Evolutionary conservation across 768 basidiomycete genomes (phyloP).

Genomic region (Wakefieldia striispora): DNA sequence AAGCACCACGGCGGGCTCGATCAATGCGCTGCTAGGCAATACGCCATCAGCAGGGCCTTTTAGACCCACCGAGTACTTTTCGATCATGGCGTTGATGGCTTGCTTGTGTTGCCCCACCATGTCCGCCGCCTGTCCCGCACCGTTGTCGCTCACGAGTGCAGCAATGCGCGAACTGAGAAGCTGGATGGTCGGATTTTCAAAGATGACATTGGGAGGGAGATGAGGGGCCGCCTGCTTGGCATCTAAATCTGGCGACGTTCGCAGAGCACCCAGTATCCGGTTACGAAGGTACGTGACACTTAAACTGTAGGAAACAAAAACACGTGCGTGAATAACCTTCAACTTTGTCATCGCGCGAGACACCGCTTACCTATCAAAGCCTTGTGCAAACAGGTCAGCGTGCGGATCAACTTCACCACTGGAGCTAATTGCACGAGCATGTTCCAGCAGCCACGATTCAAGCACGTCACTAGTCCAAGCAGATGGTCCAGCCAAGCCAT

Average conservation of each 20-base stretch:
- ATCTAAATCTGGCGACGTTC: slow-evolving; percentile 24
- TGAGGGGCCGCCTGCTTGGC: slow-evolving; percentile 18
- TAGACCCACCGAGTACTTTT: slow-evolving; percentile 33
- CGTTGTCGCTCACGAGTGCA: slow-evolving; percentile 1
- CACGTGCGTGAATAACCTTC: background rate
- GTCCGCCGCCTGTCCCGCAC: background rate
- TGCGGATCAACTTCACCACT: slow-evolving; percentile 1
- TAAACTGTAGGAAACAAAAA: slow-evolving; percentile 11
- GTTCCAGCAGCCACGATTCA: slow-evolving; percentile 14
- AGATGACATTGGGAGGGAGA: slow-evolving; percentile 33
- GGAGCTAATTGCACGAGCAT: slow-evolving; percentile 1
- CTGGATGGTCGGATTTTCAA: slow-evolving; percentile 37
- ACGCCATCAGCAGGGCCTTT: slow-evolving; percentile 9
- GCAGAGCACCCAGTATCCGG: slow-evolving; percentile 16
- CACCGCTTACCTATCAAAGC: slow-evolving; percentile 36
- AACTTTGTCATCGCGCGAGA: background rate
- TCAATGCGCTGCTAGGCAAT: slow-evolving; percentile 7
- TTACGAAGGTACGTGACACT: slow-evolving; percentile 26
- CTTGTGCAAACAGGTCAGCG: slow-evolving; percentile 28
- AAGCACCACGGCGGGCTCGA: background rate
- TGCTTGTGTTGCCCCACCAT: slow-evolving; percentile 1
- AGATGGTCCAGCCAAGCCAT: slow-evolving; percentile 1
- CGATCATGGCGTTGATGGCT: slow-evolving; percentile 36
- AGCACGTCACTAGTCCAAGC: slow-evolving; percentile 1
- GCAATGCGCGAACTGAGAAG: slow-evolving; percentile 3